Base-by-base conservation (phyloP, 2,329 filamentous ascomycete genomes). In the Paraphaeosphaeria sporulosa region DNA sequence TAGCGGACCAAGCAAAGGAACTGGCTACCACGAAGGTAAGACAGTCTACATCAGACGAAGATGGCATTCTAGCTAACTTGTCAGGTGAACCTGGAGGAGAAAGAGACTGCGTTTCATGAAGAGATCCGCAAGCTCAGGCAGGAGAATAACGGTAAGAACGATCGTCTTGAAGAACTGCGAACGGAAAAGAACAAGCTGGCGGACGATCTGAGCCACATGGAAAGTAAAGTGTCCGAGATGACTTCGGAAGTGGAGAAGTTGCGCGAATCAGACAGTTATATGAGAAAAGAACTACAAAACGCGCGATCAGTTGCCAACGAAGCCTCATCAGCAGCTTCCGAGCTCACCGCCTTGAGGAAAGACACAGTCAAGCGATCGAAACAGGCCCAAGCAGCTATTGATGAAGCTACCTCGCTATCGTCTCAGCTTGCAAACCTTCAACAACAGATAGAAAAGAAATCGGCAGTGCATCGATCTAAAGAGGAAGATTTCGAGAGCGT, bases 141-240 rank as follows among this genome's bases (percentile, higher is more conserved):
- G 9, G 63, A 71, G 30, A 55, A 56, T 13, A 47, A 65, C 17
- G 66, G 65, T 7, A 70, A 61, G 27, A 58, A 68, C 13, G 57
- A 48, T 2, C 27, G 32, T 6, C 30, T 64, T 12, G 34, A 61
- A 15, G 25, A 50, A 21, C 17, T 61, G 23, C 43, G 23, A 12
- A 38, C 54, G 2, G 63, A 69, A 21, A 42, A 67, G 6, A 46
- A 62, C 9, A 57, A 52, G 8, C 32, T 38, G 12, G 19, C 38
- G 25, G 23, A 19, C n/a, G 38, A 51, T 4, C 12, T 46, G 0
- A 36, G 2, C 56, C 62, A 9, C 21, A 47, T 46, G 34, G 51
- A 61, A 17, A 47, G 58, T 12, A 51, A 67, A 27, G 19, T 61
- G 8, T 49, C 44, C 5, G 54, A 47, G 10, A 19, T 50, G 2